Base-by-base conservation (phyloP, 2,329 filamentous ascomycete genomes). In the Verticillium tricorpus region DNA sequence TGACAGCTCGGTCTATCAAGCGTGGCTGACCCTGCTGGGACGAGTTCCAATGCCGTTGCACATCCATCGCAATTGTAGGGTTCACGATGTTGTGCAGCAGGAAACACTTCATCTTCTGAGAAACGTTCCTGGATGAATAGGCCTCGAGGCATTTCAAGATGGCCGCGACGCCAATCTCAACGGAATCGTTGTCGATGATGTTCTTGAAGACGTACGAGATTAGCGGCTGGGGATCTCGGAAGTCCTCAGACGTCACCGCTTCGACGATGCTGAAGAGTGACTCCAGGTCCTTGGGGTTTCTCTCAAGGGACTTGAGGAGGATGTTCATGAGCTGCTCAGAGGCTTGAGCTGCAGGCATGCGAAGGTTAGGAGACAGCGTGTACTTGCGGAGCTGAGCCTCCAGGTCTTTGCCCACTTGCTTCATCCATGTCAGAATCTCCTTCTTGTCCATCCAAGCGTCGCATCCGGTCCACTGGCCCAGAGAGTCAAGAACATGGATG, bases 51-150 rank as follows among this genome's bases (percentile, higher is more conserved):
- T 90, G 89, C 28, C 89, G 87, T 85, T 95, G 94, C 45, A 97
- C 89, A 75, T 99, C 95, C 90, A 94, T 97, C 3, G 94, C 93
- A 61, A 99, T 86, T 45, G 98, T 96, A 0, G 95, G 96, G 70
- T 98, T 99, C 66, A 97, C 91, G 35, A 99, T 84, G 73, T 97
- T 89, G 72, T 92, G 92, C 71, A 99, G 88, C 39, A 96, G 81
- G 73, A 97, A 99, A 59, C 93, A 90, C 75, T 99, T 99, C 55
- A 92, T 91, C 78, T 90, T 93, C 75, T 97, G 95, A 0, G 90
- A 88, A 14, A 89, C 91, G 56, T 82, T 85, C 70, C 89, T 92
- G 58, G 88, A 86, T 7, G 91, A 89, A 73, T 97, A 99, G 1
- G 93, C 81, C 61, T 98, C 93, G 56, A 99, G 85, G 70, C 93